Percentiles rank a stretch among this genome's conserved stretches.
These are phyloP conservation scores for Purpureocillium takamizusanense DNA, from an alignment of 2,329 filamentous ascomycete species.

Conservation along the genomic window DNA sequence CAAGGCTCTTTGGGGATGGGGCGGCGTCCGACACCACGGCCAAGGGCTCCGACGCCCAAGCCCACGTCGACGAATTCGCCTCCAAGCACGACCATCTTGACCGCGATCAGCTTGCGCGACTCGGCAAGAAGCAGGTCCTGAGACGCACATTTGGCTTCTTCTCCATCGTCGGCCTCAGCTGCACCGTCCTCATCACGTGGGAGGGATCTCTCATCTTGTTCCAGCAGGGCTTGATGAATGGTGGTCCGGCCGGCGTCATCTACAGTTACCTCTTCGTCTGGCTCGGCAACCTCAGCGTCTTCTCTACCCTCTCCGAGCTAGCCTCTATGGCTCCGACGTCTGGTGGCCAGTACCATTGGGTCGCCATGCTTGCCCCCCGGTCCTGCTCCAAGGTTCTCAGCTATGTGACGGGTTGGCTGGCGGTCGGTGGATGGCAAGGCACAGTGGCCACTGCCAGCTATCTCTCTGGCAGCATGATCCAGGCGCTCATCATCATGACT, in stretches of 20 bases:
- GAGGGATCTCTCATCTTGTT: slow-evolving; percentile 28
- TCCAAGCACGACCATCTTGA: background rate
- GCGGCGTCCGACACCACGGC: no score
- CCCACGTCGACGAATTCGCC: no score
- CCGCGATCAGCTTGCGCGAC: slow-evolving; percentile 12
- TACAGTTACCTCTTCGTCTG: slow-evolving; percentile 41
- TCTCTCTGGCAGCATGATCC: slow-evolving; percentile 37
- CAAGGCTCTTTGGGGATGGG: no score
- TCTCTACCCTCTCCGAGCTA: slow-evolving; percentile 29
- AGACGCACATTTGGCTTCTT: slow-evolving; percentile 38
- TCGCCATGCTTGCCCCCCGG: slow-evolving; percentile 40
- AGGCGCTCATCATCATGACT: slow-evolving; percentile 30
- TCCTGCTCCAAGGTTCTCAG: slow-evolving; percentile 42
- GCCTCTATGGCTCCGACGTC: slow-evolving; percentile 38
- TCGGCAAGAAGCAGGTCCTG: slow-evolving; percentile 20
- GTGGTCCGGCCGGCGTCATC: slow-evolving; percentile 42
- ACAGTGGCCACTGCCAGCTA: slow-evolving; percentile 25
- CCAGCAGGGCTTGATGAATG: slow-evolving; percentile 31
- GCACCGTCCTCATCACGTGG: slow-evolving; percentile 45
- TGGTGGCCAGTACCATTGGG: slow-evolving; percentile 54
- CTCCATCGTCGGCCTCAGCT: slow-evolving; percentile 43
- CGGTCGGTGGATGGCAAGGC: slow-evolving; percentile 37
- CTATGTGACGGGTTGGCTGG: slow-evolving; percentile 41
- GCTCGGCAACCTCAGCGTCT: slow-evolving; percentile 34
- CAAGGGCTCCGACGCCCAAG: no score